A percentile compares a stretch with the other conserved stretches of the same genome.
phyloP scores from a whole-genome alignment of 192 early-diverging fungal genomes.

The Ambispora gerdemannii region DNA sequence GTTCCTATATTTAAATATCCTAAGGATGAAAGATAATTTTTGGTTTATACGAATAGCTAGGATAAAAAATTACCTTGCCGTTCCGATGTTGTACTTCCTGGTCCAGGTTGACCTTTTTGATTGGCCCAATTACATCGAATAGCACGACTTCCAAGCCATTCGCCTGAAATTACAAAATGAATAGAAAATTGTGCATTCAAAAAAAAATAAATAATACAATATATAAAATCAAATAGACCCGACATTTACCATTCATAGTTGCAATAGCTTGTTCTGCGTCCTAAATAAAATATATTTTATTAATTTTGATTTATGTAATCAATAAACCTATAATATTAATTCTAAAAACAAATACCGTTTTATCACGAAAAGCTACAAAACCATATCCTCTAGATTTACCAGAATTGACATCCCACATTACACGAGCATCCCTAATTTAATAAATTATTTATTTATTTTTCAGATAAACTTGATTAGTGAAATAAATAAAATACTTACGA shows the following conservation, averaged over 20 bases:
- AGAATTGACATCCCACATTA: slow-evolving; percentile 89
- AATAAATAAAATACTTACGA: slow-evolving; percentile 55
- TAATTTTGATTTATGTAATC: background rate
- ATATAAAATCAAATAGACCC: background rate
- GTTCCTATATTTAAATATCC: slow-evolving; percentile 27
- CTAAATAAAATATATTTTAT: slow-evolving; percentile 22
- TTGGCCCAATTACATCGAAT: slow-evolving; percentile 95
- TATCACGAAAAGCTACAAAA: slow-evolving; percentile 88
- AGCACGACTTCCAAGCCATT: slow-evolving; percentile 80
- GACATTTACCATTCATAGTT: slow-evolving; percentile 72
- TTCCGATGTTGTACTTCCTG: slow-evolving; percentile 35
- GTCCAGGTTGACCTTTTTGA: slow-evolving; percentile 65
- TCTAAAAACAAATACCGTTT: slow-evolving; percentile 42
- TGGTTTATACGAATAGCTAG: background rate
- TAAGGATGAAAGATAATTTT: background rate
- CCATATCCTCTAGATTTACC: slow-evolving; percentile 91
- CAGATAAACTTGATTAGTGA: background rate
- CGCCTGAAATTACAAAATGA: slow-evolving; percentile 6
- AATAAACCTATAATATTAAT: background rate
- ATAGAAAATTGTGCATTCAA: background rate
- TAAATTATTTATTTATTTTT: background rate
- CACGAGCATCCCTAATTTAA: slow-evolving; percentile 72
- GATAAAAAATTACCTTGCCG: slow-evolving; percentile 30
- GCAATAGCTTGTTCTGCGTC: slow-evolving; percentile 86
- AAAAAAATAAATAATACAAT: background rate